phyloP scores from a whole-genome alignment of 768 basidiomycete genomes.

The Amanita exitialis region DNA sequence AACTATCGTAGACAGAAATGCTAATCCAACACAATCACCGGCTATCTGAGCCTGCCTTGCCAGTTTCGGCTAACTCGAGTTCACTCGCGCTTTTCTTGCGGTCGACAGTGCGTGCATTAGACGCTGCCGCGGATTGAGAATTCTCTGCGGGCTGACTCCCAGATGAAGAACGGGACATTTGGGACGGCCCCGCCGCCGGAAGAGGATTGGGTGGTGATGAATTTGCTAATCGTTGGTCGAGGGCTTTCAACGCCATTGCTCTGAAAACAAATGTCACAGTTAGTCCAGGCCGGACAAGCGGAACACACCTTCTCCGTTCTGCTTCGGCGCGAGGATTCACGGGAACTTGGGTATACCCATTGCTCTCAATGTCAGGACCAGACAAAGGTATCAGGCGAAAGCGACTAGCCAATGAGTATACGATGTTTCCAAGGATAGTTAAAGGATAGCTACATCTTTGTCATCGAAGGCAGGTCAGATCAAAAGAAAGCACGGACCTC shows the following conservation, averaged over 20 bases:
- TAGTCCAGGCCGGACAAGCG: neutral
- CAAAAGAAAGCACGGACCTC: constrained; percentile 49
- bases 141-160: constrained; percentile 19
- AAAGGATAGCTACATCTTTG: constrained; percentile 55
- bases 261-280: constrained; percentile 28
- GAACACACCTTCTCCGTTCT: constrained; percentile 77
- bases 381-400: constrained; percentile 66
- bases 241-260: constrained; percentile 91
- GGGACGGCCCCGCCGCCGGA: constrained; percentile 21
- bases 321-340: constrained; percentile 93
- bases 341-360: constrained; percentile 63
- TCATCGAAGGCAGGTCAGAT: neutral
- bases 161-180: constrained; percentile 22
- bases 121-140: constrained; percentile 14
- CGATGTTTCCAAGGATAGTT: constrained; percentile 52
- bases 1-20: constrained; percentile 6
- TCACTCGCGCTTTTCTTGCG: constrained; percentile 28
- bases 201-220: constrained; percentile 32
- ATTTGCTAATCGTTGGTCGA: constrained; percentile 86
- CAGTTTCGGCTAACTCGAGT: constrained; percentile 21
- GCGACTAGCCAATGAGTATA: constrained; percentile 55
- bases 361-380: constrained; percentile 59
- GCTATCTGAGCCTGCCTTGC: constrained; percentile 20
- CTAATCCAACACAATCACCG: no score
- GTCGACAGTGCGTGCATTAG: constrained; percentile 11